Conservation (phyloP, 805 yeast species). For the Metschnikowia baotianmanensis region DNA sequence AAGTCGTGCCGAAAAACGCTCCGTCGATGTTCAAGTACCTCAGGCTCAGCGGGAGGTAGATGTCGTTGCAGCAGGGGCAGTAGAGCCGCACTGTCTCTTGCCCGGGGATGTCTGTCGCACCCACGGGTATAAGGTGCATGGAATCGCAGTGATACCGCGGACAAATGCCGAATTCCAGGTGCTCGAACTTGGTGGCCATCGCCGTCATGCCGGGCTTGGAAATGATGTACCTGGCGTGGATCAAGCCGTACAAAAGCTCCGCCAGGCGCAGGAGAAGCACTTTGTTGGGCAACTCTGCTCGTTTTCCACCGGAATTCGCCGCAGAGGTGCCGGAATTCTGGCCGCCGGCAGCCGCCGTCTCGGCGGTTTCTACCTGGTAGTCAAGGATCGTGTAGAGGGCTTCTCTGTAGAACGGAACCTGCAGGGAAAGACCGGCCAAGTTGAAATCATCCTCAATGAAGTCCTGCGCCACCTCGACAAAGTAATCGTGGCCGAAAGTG, state of each 20-base stretch:
- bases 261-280: slow-evolving; percentile 87
- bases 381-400: slow-evolving; percentile 90
- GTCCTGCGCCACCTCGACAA: slow-evolving; percentile 87
- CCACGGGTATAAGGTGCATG: slow-evolving; percentile 87
- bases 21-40: slow-evolving; percentile 90
- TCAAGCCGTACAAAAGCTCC: slow-evolving; percentile 86
- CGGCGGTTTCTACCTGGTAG: slow-evolving; percentile 57
- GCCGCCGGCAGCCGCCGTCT: slow-evolving; percentile 10
- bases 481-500: slow-evolving; percentile 81
- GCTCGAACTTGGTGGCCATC: slow-evolving; percentile 92
- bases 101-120: slow-evolving; percentile 87
- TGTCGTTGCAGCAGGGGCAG: slow-evolving; percentile 93
- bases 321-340: slow-evolving; percentile 12
- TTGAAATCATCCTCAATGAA: slow-evolving; percentile 97
- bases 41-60: slow-evolving; percentile 85
- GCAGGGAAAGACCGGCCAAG: slow-evolving; percentile 79
- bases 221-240: slow-evolving; percentile 87
- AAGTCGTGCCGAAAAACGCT: slow-evolving; percentile 94
- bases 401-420: slow-evolving; percentile 88
- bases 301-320: slow-evolving; percentile 30
- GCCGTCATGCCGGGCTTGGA: slow-evolving; percentile 87
- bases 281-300: slow-evolving; percentile 60
- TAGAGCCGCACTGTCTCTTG: slow-evolving; percentile 87
- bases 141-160: slow-evolving; percentile 89
- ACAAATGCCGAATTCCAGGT: slow-evolving; percentile 86